Base-by-base conservation (phyloP, 768 basidiomycete genomes). In the Suillus cothurnatus region DNA sequence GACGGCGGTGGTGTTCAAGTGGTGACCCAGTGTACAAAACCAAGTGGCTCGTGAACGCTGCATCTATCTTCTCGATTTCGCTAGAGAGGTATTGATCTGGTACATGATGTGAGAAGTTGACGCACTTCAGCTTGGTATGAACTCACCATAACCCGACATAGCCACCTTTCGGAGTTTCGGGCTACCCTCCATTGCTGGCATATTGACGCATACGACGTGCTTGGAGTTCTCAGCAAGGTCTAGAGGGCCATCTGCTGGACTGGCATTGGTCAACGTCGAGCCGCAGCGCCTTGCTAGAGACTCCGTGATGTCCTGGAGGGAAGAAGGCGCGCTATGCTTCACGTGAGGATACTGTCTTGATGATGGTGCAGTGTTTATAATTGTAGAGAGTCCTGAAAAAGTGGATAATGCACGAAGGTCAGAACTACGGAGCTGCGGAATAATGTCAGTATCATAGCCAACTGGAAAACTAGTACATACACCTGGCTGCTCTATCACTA, bases 401-500 rank as follows among this genome's bases (percentile, higher is more conserved):
- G 85, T 78, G 7, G 84, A 75, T 26, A 93, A 85, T 12, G 77
- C 75, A 36, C 89, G 87, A 49, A 93, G 79, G 79, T 93, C 91
- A n/a, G 90, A 88, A 31, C 90, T 88, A 70, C 90, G 92, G 5
- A 91, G 78, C 92, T 93, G 70, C 17, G 34, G 47, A 26, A 34
- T 12, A 49, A 31, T 61, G 70, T 67, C 38, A 67, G 53, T 26
- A 47, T 26, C 41, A 45, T 43, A 32, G 4, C 45, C 38, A 61
- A 19, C 52, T n/a, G 28, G 38, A 31, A 64, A 2, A 52, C 50
- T 41, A 62, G 23, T 14, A 81, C 88, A 66, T 74, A 93, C 92
- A 28, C 91, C 90, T 12, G 88, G 85, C 61, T 93, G 92, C 67
- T 91, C 84, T 49, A 92, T 79, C 12, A 93, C 71, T 9, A 93